A percentile compares a stretch with the other conserved stretches of the same genome.
These are phyloP conservation scores for Botrytis byssoidea DNA, from an alignment of 2,329 filamentous ascomycete species.

Conservation along the genomic window DNA sequence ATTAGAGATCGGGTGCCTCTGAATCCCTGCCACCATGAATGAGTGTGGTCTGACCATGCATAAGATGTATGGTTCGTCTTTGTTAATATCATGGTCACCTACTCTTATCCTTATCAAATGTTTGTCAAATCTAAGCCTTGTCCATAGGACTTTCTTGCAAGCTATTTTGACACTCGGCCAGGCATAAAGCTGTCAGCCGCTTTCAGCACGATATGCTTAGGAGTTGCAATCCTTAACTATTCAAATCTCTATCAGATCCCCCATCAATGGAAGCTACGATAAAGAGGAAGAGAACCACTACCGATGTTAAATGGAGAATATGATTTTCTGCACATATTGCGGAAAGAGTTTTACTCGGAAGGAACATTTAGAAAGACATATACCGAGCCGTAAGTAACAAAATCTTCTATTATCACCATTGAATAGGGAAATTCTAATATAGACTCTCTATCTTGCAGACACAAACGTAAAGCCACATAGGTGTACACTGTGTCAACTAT, in stretches of 20 bases:
- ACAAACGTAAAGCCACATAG: constrained; percentile 56
- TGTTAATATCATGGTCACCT: constrained; percentile 8
- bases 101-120: constrained; percentile 13
- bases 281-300: background rate
- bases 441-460: constrained; percentile 40
- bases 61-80: constrained; percentile 13
- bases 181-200: constrained; percentile 7
- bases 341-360: constrained; percentile 56
- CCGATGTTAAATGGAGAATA: constrained; percentile 28
- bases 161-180: background rate
- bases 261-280: constrained; percentile 18
- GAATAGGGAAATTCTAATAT: background rate
- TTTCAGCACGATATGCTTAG: background rate
- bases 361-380: constrained; percentile 56
- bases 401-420: background rate
- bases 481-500: constrained; percentile 50
- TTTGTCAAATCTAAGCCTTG: constrained; percentile 15
- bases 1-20: constrained; percentile 9
- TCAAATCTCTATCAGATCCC: constrained; percentile 14
- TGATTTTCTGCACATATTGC: constrained; percentile 54
- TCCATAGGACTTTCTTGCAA: background rate
- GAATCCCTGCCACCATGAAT: background rate
- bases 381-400: constrained; percentile 49
- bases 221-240: background rate
- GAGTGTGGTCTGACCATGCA: constrained; percentile 16